These are phyloP conservation scores for Sanghuangporus sanghuang DNA, from an alignment of 1,284 basidiomycete genomes.

Conservation along the genomic window DNA sequence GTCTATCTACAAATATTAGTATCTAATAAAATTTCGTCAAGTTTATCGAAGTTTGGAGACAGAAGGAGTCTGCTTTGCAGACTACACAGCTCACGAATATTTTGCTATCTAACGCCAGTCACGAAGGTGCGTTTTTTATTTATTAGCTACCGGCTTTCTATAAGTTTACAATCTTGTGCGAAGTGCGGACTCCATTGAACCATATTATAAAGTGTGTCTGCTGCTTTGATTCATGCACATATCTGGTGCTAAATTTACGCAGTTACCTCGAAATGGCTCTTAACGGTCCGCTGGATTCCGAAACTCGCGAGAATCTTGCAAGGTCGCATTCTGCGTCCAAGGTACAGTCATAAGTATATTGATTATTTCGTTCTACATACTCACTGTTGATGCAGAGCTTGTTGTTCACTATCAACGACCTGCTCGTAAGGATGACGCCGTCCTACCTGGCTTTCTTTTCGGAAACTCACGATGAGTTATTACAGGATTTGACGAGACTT, in stretches of 20 bases:
- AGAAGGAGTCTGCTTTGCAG: conserved; percentile 76
- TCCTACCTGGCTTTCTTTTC: not conserved
- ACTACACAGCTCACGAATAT: conserved; percentile 78
- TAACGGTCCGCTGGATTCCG: conserved; percentile 71
- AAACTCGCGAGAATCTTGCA: conserved; percentile 76
- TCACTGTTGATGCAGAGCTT: conserved; percentile 41
- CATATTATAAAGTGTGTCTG: conserved; percentile 64
- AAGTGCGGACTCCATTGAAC: conserved; percentile 70
- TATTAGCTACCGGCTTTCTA: not conserved
- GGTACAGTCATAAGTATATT: conserved; percentile 30
- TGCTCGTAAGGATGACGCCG: conserved; percentile 44
- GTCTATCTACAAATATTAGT: not conserved
- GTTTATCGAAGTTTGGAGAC: conserved; percentile 88
- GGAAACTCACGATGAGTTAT: conserved; percentile 24
- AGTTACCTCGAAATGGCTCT: conserved; percentile 86
- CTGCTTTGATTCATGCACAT: not conserved
- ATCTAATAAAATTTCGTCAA: conserved; percentile 24
- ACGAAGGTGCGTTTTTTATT: conserved; percentile 56
- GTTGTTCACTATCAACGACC: conserved; percentile 82
- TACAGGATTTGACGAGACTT: conserved; percentile 72
- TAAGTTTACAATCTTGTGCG: conserved; percentile 6
- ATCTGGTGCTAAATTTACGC: not conserved
- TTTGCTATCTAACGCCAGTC: conserved; percentile 82
- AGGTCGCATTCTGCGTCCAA: conserved; percentile 82
- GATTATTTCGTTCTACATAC: not conserved